Conservation (phyloP, 495 filamentous ascomycete genomes). For the Aspergillus panamensis region DNA sequence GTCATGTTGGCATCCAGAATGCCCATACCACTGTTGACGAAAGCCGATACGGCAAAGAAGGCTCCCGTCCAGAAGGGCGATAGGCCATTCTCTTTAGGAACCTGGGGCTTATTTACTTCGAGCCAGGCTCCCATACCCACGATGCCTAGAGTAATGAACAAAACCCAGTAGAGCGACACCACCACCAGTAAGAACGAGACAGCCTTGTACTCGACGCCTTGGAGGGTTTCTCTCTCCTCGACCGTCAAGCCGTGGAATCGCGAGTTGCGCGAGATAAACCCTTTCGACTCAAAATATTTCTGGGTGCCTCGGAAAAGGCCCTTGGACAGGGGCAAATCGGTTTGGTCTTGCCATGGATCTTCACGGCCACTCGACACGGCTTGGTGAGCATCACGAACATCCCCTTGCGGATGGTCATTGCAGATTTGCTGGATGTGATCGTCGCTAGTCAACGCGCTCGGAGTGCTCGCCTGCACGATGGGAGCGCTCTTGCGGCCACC, state of each 20-base stretch:
- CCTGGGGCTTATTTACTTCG: constrained; percentile 52
- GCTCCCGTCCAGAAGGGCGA: constrained; percentile 56
- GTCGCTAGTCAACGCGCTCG: not conserved
- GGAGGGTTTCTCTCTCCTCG: constrained; percentile 67
- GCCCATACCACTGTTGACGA: constrained; percentile 86
- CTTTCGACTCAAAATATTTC: constrained; percentile 42
- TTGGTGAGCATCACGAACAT: not conserved
- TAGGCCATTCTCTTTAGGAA: constrained; percentile 63
- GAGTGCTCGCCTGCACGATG: not conserved
- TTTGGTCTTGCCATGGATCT: constrained; percentile 17
- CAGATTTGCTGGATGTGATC: constrained; percentile 27
- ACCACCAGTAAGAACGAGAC: constrained; percentile 66
- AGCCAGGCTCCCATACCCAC: constrained; percentile 73
- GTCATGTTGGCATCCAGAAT: constrained; percentile 79
- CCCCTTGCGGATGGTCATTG: constrained; percentile 22
- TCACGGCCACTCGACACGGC: not conserved
- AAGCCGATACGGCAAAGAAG: constrained; percentile 60
- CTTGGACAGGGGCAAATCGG: constrained; percentile 23
- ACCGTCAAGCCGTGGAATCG: constrained; percentile 66
- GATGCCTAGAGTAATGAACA: constrained; percentile 68
- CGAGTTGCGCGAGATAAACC: constrained; percentile 62
- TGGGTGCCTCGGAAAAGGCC: constrained; percentile 29
- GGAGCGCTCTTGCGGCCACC: not conserved
- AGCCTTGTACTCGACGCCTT: constrained; percentile 77
- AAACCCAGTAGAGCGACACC: constrained; percentile 69